Evolutionary conservation across 1,284 basidiomycete species (phyloP).

Genomic region (Moesziomyces sp.): DNA sequence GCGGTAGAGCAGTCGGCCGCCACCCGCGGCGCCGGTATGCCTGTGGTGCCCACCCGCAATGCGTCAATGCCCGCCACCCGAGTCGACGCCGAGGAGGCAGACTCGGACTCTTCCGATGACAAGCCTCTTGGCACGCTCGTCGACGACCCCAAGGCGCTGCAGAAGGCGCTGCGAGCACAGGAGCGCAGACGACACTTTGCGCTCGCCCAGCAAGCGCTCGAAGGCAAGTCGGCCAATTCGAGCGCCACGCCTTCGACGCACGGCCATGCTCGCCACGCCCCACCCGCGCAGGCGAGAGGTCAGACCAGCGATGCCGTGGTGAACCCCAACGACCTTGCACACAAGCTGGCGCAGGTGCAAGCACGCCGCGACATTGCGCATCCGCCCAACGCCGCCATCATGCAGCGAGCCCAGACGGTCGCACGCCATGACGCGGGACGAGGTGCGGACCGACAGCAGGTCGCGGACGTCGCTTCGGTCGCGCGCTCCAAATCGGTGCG

Average conservation of each 20-base stretch:
- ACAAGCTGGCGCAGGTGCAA: conserved; percentile 37
- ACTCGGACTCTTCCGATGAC: conserved; percentile 52
- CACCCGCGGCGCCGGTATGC: conserved; percentile 8
- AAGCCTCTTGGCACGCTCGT: conserved; percentile 45
- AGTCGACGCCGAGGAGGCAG: conserved; percentile 9
- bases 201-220: conserved; percentile 29
- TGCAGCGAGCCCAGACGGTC: conserved; percentile 42
- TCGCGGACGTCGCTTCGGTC: conserved; percentile 6
- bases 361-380: conserved; percentile 24
- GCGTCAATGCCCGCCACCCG: conserved; percentile 15
- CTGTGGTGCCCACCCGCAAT: conserved; percentile 14
- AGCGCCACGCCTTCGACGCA: conserved; percentile 9
- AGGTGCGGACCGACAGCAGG: conserved; percentile 8
- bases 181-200: conserved; percentile 49
- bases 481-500: conserved; percentile 42
- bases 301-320: conserved; percentile 15
- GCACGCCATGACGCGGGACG: conserved; percentile 21
- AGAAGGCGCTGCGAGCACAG: conserved; percentile 39
- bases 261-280: conserved; percentile 12
- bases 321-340: conserved; percentile 34
- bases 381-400: conserved; percentile 16
- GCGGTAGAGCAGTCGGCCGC: conserved; percentile 5
- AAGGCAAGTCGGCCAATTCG: conserved; percentile 22
- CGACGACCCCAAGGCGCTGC: conserved; percentile 42
- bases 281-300: conserved; percentile 1